A percentile compares a stretch with the other conserved stretches of the same genome.
These are phyloP conservation scores for Aspergillus baeticus DNA, from an alignment of 495 filamentous ascomycete genomes.

Conservation along the genomic window DNA sequence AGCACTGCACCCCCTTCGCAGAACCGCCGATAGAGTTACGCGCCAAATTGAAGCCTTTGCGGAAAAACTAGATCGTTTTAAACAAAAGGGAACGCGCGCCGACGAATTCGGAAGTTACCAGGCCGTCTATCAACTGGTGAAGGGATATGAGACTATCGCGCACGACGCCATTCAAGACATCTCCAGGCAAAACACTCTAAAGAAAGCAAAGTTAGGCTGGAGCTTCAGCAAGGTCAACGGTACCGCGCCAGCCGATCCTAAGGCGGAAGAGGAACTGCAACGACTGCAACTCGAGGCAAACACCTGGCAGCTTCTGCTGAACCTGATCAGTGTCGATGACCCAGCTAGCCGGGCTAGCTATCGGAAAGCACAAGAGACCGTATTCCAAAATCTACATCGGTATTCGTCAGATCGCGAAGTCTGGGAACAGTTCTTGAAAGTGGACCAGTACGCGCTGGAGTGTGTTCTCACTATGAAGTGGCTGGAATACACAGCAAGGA, in stretches of 20 bases:
- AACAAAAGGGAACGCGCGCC: slow-evolving; percentile 34
- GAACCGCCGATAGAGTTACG: slow-evolving; percentile 59
- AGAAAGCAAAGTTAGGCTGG: slow-evolving; percentile 34
- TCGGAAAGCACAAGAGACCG: slow-evolving; percentile 38
- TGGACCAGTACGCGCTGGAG: slow-evolving; percentile 69
- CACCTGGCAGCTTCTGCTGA: slow-evolving; percentile 82
- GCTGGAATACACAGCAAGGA: slow-evolving; percentile 70
- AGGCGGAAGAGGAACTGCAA: slow-evolving; percentile 56
- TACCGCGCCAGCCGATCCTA: slow-evolving; percentile 29
- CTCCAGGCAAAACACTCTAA: slow-evolving; percentile 34
- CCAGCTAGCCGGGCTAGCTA: slow-evolving; percentile 31
- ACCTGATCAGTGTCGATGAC: slow-evolving; percentile 55
- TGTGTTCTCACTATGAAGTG: slow-evolving; percentile 76
- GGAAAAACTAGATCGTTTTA: slow-evolving; percentile 61
- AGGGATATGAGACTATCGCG: slow-evolving; percentile 42
- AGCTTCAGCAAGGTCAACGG: slow-evolving; percentile 29
- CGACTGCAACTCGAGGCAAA: slow-evolving; percentile 72
- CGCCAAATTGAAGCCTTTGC: slow-evolving; percentile 66
- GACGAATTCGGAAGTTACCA: slow-evolving; percentile 39
- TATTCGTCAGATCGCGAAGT: slow-evolving; percentile 63
- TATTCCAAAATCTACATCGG: slow-evolving; percentile 48
- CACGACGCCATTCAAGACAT: slow-evolving; percentile 42
- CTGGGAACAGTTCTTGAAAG: slow-evolving; percentile 62
- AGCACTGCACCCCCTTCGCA: slow-evolving; percentile 54
- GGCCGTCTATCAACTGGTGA: slow-evolving; percentile 44